Evolutionary conservation across 2,329 filamentous ascomycete genomes (phyloP).

Genomic region (Aschersonia sp.): DNA sequence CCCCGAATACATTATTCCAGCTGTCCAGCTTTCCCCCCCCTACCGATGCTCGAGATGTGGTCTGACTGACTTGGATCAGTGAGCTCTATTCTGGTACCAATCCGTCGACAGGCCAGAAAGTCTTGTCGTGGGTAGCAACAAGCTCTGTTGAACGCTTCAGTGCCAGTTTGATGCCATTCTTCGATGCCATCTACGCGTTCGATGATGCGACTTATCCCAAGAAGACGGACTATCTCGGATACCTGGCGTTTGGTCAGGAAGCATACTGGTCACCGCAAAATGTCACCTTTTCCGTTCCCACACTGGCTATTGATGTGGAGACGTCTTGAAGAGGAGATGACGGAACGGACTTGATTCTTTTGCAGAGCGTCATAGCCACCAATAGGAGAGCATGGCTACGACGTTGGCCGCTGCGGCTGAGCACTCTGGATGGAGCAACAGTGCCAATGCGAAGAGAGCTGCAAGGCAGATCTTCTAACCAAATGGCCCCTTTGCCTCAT

Average conservation of each 20-base stretch:
- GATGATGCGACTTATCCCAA: slow-evolving; percentile 20
- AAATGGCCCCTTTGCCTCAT: too few species aligned
- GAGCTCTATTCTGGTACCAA: slow-evolving; percentile 27
- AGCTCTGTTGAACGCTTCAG: slow-evolving; percentile 23
- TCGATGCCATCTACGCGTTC: slow-evolving; percentile 23
- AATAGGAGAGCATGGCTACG: not conserved
- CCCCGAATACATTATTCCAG: too few species aligned
- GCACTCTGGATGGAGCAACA: too few species aligned
- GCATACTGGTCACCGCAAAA: slow-evolving; percentile 25
- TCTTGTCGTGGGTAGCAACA: slow-evolving; percentile 33
- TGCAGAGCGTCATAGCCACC: not conserved
- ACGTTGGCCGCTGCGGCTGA: not conserved
- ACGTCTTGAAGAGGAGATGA: not conserved
- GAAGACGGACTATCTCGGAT: slow-evolving; percentile 30
- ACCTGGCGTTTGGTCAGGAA: slow-evolving; percentile 37
- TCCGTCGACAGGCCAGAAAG: slow-evolving; percentile 20
- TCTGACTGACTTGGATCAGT: slow-evolving; percentile 9
- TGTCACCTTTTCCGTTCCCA: slow-evolving; percentile 27
- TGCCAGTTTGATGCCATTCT: slow-evolving; percentile 30
- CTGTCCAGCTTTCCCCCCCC: not conserved
- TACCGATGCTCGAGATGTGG: not conserved
- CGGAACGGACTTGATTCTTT: not conserved
- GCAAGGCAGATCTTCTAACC: too few species aligned
- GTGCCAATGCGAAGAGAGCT: too few species aligned
- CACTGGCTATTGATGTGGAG: slow-evolving; percentile 2